Evolutionary conservation across 176 grass and related monocot species (phyloP).

Genomic region (Guadua angustifolia): DNA sequence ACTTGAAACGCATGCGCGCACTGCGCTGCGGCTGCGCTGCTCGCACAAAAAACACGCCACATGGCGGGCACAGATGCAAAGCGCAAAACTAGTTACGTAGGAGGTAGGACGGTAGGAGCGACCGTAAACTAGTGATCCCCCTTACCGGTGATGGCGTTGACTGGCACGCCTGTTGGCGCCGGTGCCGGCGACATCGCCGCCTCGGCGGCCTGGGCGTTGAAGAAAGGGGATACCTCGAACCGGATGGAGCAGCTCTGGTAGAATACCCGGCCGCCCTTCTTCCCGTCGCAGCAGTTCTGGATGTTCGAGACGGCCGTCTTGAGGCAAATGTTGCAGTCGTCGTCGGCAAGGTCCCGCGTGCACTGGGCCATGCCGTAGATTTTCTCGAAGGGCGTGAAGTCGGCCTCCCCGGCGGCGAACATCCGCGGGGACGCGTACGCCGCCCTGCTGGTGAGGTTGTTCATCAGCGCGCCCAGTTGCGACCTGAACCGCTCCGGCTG

Average conservation of each 20-base stretch:
- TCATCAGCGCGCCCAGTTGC: slow-evolving; percentile 40
- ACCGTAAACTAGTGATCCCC: no score
- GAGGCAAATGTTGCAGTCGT: slow-evolving; percentile 57
- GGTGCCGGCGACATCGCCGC: slow-evolving; percentile 37
- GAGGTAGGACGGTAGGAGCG: no score
- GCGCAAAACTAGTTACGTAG: no score
- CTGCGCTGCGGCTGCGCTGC: no score
- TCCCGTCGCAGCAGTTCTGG: slow-evolving; percentile 1
- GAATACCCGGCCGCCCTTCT: neutral
- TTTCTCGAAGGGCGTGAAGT: neutral
- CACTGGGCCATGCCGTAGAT: slow-evolving; percentile 63
- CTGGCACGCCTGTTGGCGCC: neutral
- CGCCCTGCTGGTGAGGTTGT: neutral
- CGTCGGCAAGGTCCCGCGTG: slow-evolving; percentile 48
- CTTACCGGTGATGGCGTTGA: slow-evolving; percentile 28
- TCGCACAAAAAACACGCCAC: no score
- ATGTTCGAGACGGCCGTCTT: neutral
- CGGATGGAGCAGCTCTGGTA: slow-evolving; percentile 39
- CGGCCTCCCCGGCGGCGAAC: slow-evolving; percentile 37
- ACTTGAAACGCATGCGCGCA: no score
- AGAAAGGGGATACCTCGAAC: slow-evolving; percentile 49
- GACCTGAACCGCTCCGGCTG: slow-evolving; percentile 13
- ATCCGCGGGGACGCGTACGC: slow-evolving; percentile 30
- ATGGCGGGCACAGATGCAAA: no score
- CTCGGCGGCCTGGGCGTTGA: slow-evolving; percentile 21